A percentile compares a stretch with the other conserved stretches of the same genome.
These are phyloP conservation scores for Apiotrichum sp. DNA, from an alignment of 1,284 basidiomycete species.

Conservation along the genomic window DNA sequence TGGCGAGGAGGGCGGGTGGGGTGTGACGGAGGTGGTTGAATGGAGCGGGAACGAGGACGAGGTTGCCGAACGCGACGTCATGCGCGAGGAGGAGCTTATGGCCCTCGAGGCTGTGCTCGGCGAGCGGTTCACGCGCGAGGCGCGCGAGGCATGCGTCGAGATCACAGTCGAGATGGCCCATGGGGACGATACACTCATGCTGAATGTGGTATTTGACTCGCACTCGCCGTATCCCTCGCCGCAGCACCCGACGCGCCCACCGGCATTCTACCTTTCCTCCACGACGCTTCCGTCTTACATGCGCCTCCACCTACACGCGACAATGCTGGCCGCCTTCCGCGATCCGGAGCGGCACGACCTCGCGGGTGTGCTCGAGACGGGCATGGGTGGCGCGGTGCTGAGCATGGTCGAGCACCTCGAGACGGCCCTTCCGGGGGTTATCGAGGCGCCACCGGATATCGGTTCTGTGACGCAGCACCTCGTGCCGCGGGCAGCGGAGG, in stretches of 20 bases:
- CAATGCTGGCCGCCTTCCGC: slow-evolving; percentile 56
- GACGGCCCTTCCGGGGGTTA: slow-evolving; percentile 58
- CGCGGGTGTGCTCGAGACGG: slow-evolving; percentile 56
- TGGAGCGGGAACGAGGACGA: slow-evolving; percentile 50
- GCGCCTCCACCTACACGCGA: slow-evolving; percentile 71
- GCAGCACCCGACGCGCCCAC: slow-evolving; percentile 51
- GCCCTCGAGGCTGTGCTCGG: slow-evolving; percentile 55
- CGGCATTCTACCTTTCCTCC: slow-evolving; percentile 71
- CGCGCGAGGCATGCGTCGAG: slow-evolving; percentile 39
- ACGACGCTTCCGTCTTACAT: slow-evolving; percentile 69
- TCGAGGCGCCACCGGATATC: slow-evolving; percentile 67
- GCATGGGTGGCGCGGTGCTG: slow-evolving; percentile 66
- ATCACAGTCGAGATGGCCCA: slow-evolving; percentile 56
- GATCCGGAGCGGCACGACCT: slow-evolving; percentile 50
- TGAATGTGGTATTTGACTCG: slow-evolving; percentile 61
- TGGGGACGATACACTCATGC: slow-evolving; percentile 50
- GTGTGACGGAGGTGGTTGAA: slow-evolving; percentile 48
- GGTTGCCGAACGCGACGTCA: slow-evolving; percentile 49
- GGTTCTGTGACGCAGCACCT: slow-evolving; percentile 60
- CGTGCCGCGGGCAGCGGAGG: slow-evolving; percentile 48
- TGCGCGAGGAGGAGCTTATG: slow-evolving; percentile 67
- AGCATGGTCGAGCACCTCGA: slow-evolving; percentile 70
- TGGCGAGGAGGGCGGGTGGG: slow-evolving; percentile 46
- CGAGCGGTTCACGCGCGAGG: slow-evolving; percentile 41
- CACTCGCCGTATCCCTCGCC: slow-evolving; percentile 55